A percentile compares a stretch with the other conserved stretches of the same genome.
Conservation (phyloP, 495 filamentous ascomycete species). For the Tuber melanosporum region DNA sequence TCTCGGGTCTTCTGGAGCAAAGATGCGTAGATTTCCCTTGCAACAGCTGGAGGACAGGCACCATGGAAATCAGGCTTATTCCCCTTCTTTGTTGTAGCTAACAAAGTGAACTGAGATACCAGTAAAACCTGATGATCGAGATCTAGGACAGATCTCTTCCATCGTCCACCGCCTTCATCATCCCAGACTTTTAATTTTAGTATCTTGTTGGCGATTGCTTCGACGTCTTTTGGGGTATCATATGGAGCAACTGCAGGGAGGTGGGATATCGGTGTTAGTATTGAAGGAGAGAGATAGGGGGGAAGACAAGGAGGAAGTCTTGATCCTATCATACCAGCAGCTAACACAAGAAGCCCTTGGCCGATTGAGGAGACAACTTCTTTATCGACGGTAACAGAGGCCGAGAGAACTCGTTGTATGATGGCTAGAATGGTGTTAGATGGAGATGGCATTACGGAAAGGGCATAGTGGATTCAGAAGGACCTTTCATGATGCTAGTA, state of each 20-base stretch:
- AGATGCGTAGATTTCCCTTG: slow-evolving; percentile 70
- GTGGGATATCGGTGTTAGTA: neutral
- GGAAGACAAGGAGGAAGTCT: neutral
- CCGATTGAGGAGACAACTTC: slow-evolving; percentile 83
- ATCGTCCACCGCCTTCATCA: slow-evolving; percentile 64
- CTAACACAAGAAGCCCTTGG: slow-evolving; percentile 82
- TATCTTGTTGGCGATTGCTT: slow-evolving; percentile 74
- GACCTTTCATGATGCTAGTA: slow-evolving; percentile 49
- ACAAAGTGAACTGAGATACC: slow-evolving; percentile 98
- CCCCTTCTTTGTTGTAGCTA: slow-evolving; percentile 86
- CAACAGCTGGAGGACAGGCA: slow-evolving; percentile 67
- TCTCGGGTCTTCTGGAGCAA: slow-evolving; percentile 73
- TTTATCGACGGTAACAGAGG: slow-evolving; percentile 95
- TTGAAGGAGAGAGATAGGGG: neutral
- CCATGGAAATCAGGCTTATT: slow-evolving; percentile 93
- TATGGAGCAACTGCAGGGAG: slow-evolving; percentile 60
- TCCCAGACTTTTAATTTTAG: slow-evolving; percentile 87
- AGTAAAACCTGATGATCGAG: slow-evolving; percentile 67
- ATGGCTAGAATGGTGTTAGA: slow-evolving; percentile 57
- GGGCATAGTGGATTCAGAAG: neutral
- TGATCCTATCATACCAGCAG: slow-evolving; percentile 49
- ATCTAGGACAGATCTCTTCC: slow-evolving; percentile 58
- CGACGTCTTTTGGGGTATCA: slow-evolving; percentile 82
- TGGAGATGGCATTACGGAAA: neutral
- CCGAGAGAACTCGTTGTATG: slow-evolving; percentile 88